phyloP scores from a whole-genome alignment of 2,329 filamentous ascomycete species.

The Pseudogymnoascus sp. region DNA sequence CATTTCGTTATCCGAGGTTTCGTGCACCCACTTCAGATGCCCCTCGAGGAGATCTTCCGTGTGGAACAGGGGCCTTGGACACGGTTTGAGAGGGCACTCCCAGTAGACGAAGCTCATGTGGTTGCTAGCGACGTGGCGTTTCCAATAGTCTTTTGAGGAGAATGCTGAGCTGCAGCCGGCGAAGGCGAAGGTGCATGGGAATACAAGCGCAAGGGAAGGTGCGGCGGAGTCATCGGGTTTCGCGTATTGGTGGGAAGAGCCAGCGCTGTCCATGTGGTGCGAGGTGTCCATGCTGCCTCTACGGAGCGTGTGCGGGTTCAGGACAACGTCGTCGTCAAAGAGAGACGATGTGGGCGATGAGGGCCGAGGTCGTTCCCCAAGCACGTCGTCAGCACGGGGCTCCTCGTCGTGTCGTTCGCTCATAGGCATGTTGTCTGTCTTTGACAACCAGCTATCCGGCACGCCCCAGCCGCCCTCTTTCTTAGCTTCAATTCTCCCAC shows the following conservation, averaged over 20 bases:
- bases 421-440: neutral
- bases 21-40: slow-evolving; percentile 80
- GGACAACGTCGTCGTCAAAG: neutral
- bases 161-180: slow-evolving; percentile 71
- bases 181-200: slow-evolving; percentile 61
- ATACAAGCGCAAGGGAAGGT: neutral
- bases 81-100: slow-evolving; percentile 48
- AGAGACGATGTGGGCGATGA: neutral
- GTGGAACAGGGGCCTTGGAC: slow-evolving; percentile 52
- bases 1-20: slow-evolving; percentile 32
- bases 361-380: neutral
- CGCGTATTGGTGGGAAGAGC: neutral
- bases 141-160: slow-evolving; percentile 87
- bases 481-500: neutral
- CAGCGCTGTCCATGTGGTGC: neutral
- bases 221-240: neutral
- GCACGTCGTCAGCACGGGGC: neutral
- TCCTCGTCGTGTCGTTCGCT: neutral
- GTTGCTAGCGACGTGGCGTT: slow-evolving; percentile 73
- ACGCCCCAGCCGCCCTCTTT: neutral
- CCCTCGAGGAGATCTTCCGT: slow-evolving; percentile 88
- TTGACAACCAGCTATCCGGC: neutral
- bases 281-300: neutral
- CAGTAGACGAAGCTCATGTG: slow-evolving; percentile 70
- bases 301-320: neutral